These are phyloP conservation scores for Kodamaea arcana DNA, from an alignment of 1,139 yeast species.

Conservation along the genomic window DNA sequence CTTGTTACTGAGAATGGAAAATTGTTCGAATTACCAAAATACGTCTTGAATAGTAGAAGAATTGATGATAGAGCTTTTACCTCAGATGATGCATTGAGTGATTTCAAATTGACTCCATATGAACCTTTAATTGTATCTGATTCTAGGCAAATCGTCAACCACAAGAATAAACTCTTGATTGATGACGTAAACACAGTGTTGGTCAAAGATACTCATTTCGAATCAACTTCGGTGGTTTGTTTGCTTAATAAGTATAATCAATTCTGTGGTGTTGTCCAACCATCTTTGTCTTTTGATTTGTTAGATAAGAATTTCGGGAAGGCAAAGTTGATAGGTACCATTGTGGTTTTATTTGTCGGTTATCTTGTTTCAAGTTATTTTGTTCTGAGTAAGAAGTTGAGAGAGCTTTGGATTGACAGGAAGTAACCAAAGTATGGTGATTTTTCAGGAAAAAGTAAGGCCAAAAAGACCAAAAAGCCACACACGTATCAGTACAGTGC, in stretches of 20 bases:
- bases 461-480: too few relatives aligned
- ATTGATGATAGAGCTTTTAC: conserved; percentile 52
- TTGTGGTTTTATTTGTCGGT: conserved; percentile 46
- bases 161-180: conserved; percentile 34
- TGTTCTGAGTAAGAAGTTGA: conserved; percentile 19
- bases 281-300: conserved; percentile 81
- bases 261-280: conserved; percentile 74
- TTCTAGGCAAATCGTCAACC: conserved; percentile 36
- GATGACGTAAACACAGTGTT: conserved; percentile 37
- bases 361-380: conserved; percentile 20
- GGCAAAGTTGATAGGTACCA: conserved; percentile 57
- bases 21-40: conserved; percentile 69
- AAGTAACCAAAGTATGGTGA: conserved; percentile 1
- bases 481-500: too few relatives aligned
- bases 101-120: conserved; percentile 61
- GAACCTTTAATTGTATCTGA: conserved; percentile 58
- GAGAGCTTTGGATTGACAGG: conserved; percentile 19
- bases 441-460: too few relatives aligned
- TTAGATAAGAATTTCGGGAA: conserved; percentile 67
- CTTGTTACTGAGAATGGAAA: conserved; percentile 58
- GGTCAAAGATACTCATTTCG: conserved; percentile 66
- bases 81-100: conserved; percentile 50
- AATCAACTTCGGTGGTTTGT: conserved; percentile 75
- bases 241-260: conserved; percentile 59
- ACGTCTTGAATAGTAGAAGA: conserved; percentile 57